Evolutionary conservation across 2,329 filamentous ascomycete species (phyloP).

Genomic region (Emmonsiellopsis sp.): DNA sequence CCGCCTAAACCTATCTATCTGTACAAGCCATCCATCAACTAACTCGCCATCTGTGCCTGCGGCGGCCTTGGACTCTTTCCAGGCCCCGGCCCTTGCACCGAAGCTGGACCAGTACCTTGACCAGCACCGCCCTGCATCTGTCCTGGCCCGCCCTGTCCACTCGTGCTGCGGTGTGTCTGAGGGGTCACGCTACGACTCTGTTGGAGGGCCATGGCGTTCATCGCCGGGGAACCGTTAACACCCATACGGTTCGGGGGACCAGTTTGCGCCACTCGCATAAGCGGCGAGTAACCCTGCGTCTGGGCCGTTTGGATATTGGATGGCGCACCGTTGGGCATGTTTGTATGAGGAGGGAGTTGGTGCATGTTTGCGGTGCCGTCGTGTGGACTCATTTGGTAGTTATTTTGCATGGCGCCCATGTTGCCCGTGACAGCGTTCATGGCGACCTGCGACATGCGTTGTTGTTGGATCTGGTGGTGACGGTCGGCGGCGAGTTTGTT

Average conservation of each 20-base stretch:
- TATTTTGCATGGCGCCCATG: slow-evolving; percentile 30
- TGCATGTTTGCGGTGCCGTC: slow-evolving; percentile 23
- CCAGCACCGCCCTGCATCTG: not conserved
- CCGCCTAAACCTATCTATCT: too few species aligned
- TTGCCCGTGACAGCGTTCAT: slow-evolving; percentile 44
- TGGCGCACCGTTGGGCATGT: slow-evolving; percentile 24
- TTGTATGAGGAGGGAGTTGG: slow-evolving; percentile 13
- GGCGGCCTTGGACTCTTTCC: slow-evolving; percentile 34
- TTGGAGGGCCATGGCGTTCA: slow-evolving; percentile 34
- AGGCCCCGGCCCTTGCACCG: slow-evolving; percentile 18
- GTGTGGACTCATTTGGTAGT: slow-evolving; percentile 31
- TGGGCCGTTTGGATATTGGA: slow-evolving; percentile 36
- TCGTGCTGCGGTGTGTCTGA: slow-evolving; percentile 36
- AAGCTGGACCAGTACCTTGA: not conserved
- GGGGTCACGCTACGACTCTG: slow-evolving; percentile 37
- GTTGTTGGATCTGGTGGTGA: slow-evolving; percentile 36
- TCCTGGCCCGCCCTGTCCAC: slow-evolving; percentile 29
- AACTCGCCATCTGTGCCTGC: slow-evolving; percentile 30
- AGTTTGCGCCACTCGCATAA: slow-evolving; percentile 43
- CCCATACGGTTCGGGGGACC: slow-evolving; percentile 32
- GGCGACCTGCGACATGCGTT: slow-evolving; percentile 41
- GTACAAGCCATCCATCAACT: slow-evolving; percentile 14
- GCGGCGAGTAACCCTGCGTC: slow-evolving; percentile 42
- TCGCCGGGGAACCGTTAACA: slow-evolving; percentile 32
- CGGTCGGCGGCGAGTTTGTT: slow-evolving; percentile 43